Conservation (phyloP, 345 rosid genomes). For the Garcia nutans region DNA sequence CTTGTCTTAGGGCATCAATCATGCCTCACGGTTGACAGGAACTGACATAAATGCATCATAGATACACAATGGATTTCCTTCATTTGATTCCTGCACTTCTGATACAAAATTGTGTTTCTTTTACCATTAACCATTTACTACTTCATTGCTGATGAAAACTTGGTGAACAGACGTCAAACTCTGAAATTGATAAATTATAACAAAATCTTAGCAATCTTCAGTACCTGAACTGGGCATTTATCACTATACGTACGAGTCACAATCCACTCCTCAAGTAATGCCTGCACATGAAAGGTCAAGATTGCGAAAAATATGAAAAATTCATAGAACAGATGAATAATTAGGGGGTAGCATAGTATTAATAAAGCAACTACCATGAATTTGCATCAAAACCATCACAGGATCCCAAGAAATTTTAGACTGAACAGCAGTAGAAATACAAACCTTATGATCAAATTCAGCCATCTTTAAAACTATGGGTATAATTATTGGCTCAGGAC, state of each 20-base stretch:
- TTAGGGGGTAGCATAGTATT: conserved; percentile 6
- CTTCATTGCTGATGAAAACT: conserved; percentile 1
- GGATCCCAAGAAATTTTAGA: not conserved
- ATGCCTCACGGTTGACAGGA: too few relatives aligned
- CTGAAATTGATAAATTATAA: not conserved
- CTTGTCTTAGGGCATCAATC: not conserved
- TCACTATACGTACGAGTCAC: conserved; percentile 57
- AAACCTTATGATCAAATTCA: conserved; percentile 92
- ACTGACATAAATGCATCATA: not conserved
- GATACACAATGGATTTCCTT: not conserved
- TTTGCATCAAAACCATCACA: not conserved
- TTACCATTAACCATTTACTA: not conserved
- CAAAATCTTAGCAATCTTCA: not conserved
- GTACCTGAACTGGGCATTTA: conserved; percentile 64
- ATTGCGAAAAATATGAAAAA: conserved; percentile 8
- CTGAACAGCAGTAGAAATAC: not conserved
- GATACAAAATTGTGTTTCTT: not conserved
- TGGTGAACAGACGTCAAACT: not conserved
- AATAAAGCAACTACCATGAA: conserved; percentile 3
- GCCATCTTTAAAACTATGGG: conserved; percentile 93
- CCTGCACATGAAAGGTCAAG: conserved; percentile 42
- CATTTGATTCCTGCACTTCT: not conserved
- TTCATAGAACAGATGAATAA: conserved; percentile 4
- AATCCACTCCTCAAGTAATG: conserved; percentile 93
- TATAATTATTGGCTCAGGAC: conserved; percentile 72